Conservation (phyloP, 2,329 filamentous ascomycete genomes). For the Aspergillus nomiae region DNA sequence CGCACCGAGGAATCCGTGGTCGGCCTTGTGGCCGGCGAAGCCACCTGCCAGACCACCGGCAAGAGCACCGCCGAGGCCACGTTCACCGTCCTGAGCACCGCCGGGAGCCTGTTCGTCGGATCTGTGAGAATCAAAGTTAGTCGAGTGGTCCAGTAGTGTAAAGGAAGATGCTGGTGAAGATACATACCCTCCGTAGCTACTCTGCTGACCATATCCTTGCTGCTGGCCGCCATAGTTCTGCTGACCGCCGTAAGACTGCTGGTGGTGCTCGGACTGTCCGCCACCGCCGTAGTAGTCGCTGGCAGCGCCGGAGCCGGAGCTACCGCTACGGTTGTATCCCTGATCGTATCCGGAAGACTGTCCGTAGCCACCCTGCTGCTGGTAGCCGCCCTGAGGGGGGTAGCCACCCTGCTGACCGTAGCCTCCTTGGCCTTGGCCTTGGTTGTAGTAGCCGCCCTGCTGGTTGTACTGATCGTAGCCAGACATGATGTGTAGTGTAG, state of each 20-base stretch:
- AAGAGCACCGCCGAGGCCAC: conserved; percentile 50
- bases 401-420: conserved; percentile 20
- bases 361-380: conserved; percentile 29
- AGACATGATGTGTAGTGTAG: conserved; percentile 23
- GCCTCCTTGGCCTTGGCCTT: conserved; percentile 20
- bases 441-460: conserved; percentile 27
- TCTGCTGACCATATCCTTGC: conserved; percentile 21
- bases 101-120: conserved; percentile 36
- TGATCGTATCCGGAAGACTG: conserved; percentile 24
- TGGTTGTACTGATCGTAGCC: conserved; percentile 34
- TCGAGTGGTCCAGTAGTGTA: neutral
- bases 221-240: conserved; percentile 23
- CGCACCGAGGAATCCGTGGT: conserved; percentile 51
- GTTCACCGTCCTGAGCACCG: conserved; percentile 46
- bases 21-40: conserved; percentile 49
- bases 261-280: conserved; percentile 22
- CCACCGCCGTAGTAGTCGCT: conserved; percentile 22
- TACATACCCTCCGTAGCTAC: conserved; percentile 26
- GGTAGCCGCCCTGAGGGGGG: conserved; percentile 24
- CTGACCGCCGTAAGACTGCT: conserved; percentile 19
- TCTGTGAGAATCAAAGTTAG: conserved; percentile 15
- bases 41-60: conserved; percentile 51
- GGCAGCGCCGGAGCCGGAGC: conserved; percentile 15
- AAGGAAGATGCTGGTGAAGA: neutral
- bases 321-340: conserved; percentile 29